Conservation (phyloP, 2,329 filamentous ascomycete species). For the Xenosphaeropsis pyriputrescens region DNA sequence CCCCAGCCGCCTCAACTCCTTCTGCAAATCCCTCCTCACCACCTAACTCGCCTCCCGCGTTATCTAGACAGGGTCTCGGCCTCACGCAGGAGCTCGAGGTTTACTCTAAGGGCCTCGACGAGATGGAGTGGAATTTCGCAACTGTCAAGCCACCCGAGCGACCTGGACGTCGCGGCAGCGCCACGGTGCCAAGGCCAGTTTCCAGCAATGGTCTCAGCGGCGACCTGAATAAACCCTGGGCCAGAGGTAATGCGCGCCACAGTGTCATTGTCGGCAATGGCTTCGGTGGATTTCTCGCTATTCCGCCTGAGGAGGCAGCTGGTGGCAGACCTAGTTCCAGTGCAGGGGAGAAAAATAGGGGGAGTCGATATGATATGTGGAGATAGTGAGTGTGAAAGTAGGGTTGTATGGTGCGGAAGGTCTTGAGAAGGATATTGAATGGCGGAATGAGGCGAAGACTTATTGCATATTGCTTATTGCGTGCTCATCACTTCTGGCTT, state of each 20-base stretch:
- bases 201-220: constrained; percentile 24
- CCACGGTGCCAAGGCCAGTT: constrained; percentile 24
- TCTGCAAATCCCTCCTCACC: constrained; percentile 3
- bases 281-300: constrained; percentile 49
- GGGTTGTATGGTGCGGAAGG: neutral
- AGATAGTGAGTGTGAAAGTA: constrained; percentile 3
- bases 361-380: constrained; percentile 16
- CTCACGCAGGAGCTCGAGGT: constrained; percentile 44
- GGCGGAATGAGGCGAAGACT: too few species aligned
- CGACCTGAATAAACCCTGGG: constrained; percentile 25
- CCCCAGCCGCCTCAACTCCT: neutral
- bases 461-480: too few species aligned
- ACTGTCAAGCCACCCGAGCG: constrained; percentile 33
- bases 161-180: constrained; percentile 20
- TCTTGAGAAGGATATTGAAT: neutral
- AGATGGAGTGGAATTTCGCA: constrained; percentile 55
- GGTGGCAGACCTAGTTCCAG: constrained; percentile 11
- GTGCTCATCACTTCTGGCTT: too few species aligned
- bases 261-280: constrained; percentile 53
- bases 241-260: constrained; percentile 35
- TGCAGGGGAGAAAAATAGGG: constrained; percentile 12
- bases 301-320: constrained; percentile 34
- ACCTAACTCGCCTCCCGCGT: constrained; percentile 3
- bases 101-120: constrained; percentile 52
- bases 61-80: constrained; percentile 6